Base-by-base conservation (phyloP, 2,329 filamentous ascomycete species). In the Penicillium freii region DNA sequence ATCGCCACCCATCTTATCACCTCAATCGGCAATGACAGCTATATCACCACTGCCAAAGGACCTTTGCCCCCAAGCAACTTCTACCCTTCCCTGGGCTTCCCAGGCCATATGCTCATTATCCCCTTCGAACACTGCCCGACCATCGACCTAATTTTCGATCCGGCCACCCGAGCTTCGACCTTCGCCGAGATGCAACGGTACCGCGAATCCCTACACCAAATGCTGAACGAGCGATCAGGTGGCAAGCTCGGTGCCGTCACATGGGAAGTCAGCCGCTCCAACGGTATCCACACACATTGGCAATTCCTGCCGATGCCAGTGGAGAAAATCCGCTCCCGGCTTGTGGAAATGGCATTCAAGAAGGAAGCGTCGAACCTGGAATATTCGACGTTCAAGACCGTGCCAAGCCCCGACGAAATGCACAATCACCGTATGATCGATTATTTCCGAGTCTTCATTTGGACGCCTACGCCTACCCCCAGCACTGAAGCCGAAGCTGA, bases 281-380 rank as follows among this genome's bases (percentile, higher is more conserved):
- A 84, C 51, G 91, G 94, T 54, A 87, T 97, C 55, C 94, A 99
- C 71, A 82, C 88, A 1, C 93, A 97, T 70, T 97, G 92, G 94
- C 95, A 99, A 75, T 89, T 95, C 65, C 78, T 97, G 31, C 91
- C 94, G 0, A 80, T 95, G 0, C 84, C 89, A 0, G 79, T 83
- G 0, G 81, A 88, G 10, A 78, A 91, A 44, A 83, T 96, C 50
- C 78, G 77, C 21, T 85, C 86, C 46, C 89, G 90, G 0, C 80
- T 96, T 1, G 90, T 96, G 0, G 91, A 96, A 72, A 91, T 90
- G 0, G 93, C 88, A 0, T 97, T 99, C 77, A 87, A 88, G 52
- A 90, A 95, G 1, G 87, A 96, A 70, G 92, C 91, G 0, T 89
- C 96, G 71, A 95, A 96, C 47, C 71, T 83, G 23, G 73, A 80